A percentile compares a stretch with the other conserved stretches of the same genome.
Conservation (phyloP, 192 early-diverging fungal genomes). For the Gryganskiella cystojenkinii region DNA sequence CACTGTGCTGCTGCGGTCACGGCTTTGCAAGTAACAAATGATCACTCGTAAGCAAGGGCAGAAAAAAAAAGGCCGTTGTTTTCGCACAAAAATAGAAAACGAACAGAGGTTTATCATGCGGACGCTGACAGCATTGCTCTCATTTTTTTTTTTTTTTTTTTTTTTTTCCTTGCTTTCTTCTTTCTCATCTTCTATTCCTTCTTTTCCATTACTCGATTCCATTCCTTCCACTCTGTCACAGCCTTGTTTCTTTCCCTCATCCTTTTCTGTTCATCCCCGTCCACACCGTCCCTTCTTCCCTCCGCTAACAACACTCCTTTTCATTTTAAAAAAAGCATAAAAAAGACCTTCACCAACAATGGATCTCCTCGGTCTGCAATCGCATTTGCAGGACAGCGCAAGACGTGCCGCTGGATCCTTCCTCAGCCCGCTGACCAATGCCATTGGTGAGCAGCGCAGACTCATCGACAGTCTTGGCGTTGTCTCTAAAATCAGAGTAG, state of each 20-base stretch:
- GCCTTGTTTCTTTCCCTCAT: background rate
- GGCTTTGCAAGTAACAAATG: too few species aligned
- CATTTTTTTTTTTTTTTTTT: background rate
- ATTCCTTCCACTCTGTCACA: background rate
- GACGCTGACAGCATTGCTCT: background rate
- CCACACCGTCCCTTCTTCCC: background rate
- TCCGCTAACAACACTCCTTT: background rate
- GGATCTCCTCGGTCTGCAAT: slow-evolving; percentile 31
- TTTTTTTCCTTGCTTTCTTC: background rate
- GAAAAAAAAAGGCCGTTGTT: too few species aligned
- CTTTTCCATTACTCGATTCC: background rate
- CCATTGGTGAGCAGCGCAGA: slow-evolving; percentile 49
- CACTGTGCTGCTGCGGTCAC: too few species aligned
- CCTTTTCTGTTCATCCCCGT: background rate
- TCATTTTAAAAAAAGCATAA: background rate
- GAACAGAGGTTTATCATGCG: too few species aligned
- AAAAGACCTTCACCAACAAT: slow-evolving; percentile 9
- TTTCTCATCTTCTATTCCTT: background rate
- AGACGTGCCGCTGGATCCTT: slow-evolving; percentile 47
- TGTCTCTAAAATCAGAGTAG: slow-evolving; percentile 46
- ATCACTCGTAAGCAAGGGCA: too few species aligned
- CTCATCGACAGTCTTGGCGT: slow-evolving; percentile 37
- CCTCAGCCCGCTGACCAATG: slow-evolving; percentile 47
- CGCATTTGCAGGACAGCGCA: slow-evolving; percentile 47
- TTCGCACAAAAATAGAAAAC: too few species aligned